A percentile compares a stretch with the other conserved stretches of the same genome.
Conservation (phyloP, 139 green algal genomes). For the Medakamo hakoo region DNA sequence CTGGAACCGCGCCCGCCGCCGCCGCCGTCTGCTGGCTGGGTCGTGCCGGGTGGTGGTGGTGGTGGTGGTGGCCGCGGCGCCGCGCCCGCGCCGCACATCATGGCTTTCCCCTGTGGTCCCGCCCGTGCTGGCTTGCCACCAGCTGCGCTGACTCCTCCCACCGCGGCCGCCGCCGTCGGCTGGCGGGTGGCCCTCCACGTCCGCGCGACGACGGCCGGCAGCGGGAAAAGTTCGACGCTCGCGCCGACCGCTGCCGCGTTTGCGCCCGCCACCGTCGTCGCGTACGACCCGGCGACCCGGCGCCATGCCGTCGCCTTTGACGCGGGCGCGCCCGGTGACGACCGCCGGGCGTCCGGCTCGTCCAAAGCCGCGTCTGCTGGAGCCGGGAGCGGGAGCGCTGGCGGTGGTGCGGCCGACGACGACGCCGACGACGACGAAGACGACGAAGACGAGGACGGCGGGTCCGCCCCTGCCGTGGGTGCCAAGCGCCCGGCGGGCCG, state of each 20-base stretch:
- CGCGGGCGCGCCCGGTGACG: constrained; percentile 22
- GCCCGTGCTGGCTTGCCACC: too few species aligned
- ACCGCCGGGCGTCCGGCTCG: too few species aligned
- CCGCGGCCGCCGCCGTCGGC: constrained; percentile 26
- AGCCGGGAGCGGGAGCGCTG: too few species aligned
- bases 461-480: too few species aligned
- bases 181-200: constrained; percentile 56
- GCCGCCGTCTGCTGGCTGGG: constrained; percentile 8
- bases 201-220: constrained; percentile 19
- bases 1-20: constrained; percentile 1
- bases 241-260: constrained; percentile 10
- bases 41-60: neutral
- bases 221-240: neutral
- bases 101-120: too few species aligned
- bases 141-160: too few species aligned
- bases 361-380: too few species aligned
- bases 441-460: too few species aligned
- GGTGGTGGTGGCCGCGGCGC: neutral
- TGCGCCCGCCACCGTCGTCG: constrained; percentile 21
- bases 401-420: too few species aligned
- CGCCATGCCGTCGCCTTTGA: constrained; percentile 41
- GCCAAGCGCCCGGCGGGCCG: too few species aligned
- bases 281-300: constrained; percentile 24
- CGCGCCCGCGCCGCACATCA: neutral
- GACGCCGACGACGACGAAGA: constrained; percentile 14